Evolutionary conservation across 768 basidiomycete genomes (phyloP).

Genomic region (Boletellus sp.): DNA sequence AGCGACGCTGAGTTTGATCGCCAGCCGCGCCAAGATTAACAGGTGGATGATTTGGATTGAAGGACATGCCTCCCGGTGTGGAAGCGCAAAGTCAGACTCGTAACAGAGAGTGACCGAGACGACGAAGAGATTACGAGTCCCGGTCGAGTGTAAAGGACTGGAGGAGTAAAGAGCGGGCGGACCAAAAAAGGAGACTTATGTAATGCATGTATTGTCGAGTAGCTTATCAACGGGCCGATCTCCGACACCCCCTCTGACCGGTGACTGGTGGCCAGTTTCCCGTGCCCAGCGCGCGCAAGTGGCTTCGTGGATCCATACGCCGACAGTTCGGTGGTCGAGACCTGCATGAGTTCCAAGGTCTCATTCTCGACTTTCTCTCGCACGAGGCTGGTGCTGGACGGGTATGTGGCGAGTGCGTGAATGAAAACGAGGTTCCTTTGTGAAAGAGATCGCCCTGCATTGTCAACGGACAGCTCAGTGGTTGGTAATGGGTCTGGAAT

Average conservation of each 20-base stretch:
- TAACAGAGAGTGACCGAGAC: too few species aligned
- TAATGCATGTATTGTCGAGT: too few species aligned
- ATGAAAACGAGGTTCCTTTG: slow-evolving; percentile 35
- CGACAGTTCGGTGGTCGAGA: slow-evolving; percentile 33
- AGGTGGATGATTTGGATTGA: too few species aligned
- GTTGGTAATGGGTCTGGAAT: neutral
- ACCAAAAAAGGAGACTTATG: too few species aligned
- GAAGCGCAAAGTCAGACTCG: too few species aligned
- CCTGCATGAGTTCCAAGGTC: slow-evolving; percentile 21
- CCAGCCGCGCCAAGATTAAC: too few species aligned
- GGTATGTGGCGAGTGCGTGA: slow-evolving; percentile 42
- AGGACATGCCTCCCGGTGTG: too few species aligned
- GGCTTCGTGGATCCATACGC: slow-evolving; percentile 43
- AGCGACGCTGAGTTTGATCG: too few species aligned
- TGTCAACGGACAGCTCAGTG: slow-evolving; percentile 22
- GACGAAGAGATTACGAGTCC: too few species aligned
- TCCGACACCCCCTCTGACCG: slow-evolving; percentile 1
- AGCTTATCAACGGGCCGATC: neutral
- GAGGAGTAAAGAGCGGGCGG: too few species aligned
- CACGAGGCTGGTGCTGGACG: slow-evolving; percentile 38
- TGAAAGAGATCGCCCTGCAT: slow-evolving; percentile 36
- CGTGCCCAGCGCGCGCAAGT: slow-evolving; percentile 5
- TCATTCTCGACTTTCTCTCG: slow-evolving; percentile 30
- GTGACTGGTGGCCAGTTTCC: neutral
- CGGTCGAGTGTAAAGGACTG: neutral